Evolutionary conservation across 306 rosid species (phyloP).

Genomic region (Inga oerstediana): DNA sequence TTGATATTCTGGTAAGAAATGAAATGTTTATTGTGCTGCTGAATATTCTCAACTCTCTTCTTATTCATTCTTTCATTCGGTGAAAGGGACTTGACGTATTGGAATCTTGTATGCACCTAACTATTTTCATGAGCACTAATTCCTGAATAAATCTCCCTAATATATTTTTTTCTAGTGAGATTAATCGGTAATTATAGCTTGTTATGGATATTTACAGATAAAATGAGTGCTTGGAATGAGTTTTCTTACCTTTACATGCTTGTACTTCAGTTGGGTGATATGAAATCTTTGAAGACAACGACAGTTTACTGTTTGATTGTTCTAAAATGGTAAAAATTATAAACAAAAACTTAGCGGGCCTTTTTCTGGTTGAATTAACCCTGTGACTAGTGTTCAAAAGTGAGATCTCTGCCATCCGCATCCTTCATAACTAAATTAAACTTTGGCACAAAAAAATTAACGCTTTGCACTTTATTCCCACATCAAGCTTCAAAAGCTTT

Average conservation of each 20-base stretch:
- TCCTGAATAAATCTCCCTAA: neutral
- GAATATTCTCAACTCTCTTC: conserved; percentile 7
- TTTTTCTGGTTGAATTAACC: neutral
- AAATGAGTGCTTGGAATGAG: neutral
- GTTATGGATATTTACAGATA: neutral
- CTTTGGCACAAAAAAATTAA: neutral
- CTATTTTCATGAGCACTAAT: neutral
- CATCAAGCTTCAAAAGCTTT: neutral
- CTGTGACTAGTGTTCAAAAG: neutral
- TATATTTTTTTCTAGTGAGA: neutral
- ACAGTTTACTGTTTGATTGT: neutral
- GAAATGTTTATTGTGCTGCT: neutral
- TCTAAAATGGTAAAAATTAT: neutral
- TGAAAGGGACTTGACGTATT: neutral
- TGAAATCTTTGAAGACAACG: neutral
- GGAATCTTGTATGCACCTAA: neutral
- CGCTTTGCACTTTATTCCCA: neutral
- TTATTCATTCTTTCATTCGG: neutral
- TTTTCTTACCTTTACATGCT: neutral
- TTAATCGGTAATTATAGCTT: neutral
- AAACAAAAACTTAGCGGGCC: neutral
- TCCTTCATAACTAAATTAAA: neutral
- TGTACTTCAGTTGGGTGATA: neutral
- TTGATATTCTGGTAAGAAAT: conserved; percentile 50
- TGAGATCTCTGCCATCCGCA: neutral